Conservation (phyloP, 441 rosid genomes). For the Brassica hybrid region DNA sequence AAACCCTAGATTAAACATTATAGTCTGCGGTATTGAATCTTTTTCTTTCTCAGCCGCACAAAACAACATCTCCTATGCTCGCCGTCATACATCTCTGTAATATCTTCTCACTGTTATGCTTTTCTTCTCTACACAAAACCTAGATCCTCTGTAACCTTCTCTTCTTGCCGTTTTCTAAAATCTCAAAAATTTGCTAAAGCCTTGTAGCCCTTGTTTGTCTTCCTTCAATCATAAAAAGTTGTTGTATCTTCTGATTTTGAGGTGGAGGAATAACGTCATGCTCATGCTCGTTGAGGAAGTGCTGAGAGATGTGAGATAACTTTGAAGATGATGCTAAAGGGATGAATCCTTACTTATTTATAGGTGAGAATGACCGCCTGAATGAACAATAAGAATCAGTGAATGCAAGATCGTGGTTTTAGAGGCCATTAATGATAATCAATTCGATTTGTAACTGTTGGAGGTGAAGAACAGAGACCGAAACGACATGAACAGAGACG, state of each 20-base stretch:
- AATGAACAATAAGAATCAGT: background rate
- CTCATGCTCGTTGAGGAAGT: background rate
- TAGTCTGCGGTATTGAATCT: too few species aligned
- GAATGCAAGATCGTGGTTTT: background rate
- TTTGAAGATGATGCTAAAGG: background rate
- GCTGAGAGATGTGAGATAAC: background rate
- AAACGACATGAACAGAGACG: too few species aligned
- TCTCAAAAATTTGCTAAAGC: too few species aligned
- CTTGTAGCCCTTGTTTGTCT: background rate
- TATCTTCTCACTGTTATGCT: background rate
- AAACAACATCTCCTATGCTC: background rate
- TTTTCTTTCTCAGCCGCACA: background rate
- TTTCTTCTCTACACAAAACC: background rate
- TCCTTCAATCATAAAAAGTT: background rate
- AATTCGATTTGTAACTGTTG: background rate
- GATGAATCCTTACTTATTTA: background rate
- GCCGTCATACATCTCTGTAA: background rate
- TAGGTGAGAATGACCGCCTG: background rate
- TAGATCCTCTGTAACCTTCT: background rate
- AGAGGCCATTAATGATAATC: background rate
- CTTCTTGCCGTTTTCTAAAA: too few species aligned
- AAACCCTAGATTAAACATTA: background rate
- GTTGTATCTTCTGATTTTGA: background rate
- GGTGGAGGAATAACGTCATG: background rate
- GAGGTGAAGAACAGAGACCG: background rate